phyloP scores from a whole-genome alignment of 2,329 filamentous ascomycete species.

The Monilinia fructigena region DNA sequence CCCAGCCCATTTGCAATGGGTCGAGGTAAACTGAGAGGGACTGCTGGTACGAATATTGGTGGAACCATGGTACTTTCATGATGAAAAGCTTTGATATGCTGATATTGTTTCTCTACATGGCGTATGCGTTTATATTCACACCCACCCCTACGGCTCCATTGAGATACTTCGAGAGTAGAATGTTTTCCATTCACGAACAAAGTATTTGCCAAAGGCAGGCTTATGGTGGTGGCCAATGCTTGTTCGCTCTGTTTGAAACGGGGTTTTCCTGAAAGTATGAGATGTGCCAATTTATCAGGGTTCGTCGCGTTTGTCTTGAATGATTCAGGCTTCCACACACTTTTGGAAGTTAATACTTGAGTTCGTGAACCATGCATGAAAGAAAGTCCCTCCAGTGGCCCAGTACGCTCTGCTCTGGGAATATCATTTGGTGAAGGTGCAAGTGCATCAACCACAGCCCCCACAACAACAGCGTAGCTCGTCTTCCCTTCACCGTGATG shows the following conservation, averaged over 20 bases:
- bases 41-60: constrained; percentile 47
- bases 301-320: not conserved
- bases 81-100: constrained; percentile 28
- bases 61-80: constrained; percentile 15
- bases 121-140: constrained; percentile 24
- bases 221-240: constrained; percentile 22
- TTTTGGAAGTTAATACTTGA: constrained; percentile 41
- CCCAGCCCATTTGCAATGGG: constrained; percentile 66
- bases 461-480: constrained; percentile 43
- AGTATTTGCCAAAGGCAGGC: constrained; percentile 72
- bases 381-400: constrained; percentile 48
- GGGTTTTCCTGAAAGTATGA: constrained; percentile 30
- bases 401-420: constrained; percentile 17
- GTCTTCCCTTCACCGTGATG: not conserved
- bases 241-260: not conserved
- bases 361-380: constrained; percentile 48
- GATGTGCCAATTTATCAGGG: constrained; percentile 27
- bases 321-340: constrained; percentile 13
- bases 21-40: constrained; percentile 63
- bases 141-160: constrained; percentile 40
- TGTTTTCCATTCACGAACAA: constrained; percentile 68
- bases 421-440: constrained; percentile 34
- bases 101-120: constrained; percentile 27
- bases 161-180: constrained; percentile 55
- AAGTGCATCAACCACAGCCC: constrained; percentile 58